Evolutionary conservation across 352 stramenopile species (phyloP).

Genomic region (Phytophthora rubi): DNA sequence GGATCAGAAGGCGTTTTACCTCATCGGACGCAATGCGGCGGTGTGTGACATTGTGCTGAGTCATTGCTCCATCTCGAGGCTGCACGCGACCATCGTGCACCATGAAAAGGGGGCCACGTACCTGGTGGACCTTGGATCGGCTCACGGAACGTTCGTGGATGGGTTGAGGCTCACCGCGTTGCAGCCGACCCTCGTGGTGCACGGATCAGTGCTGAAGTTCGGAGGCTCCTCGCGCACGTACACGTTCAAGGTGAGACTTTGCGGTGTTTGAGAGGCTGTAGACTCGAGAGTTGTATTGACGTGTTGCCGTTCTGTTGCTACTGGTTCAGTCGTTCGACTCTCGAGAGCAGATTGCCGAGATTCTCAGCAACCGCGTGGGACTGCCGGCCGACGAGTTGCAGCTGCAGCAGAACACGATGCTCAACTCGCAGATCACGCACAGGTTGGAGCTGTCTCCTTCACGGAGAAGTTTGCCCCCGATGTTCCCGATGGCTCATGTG

Average conservation of each 20-base stretch:
- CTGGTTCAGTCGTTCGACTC: slow-evolving; percentile 66
- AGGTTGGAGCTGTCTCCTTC: slow-evolving; percentile 72
- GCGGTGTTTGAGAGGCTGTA: not conserved
- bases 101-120: slow-evolving; percentile 80
- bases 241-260: slow-evolving; percentile 65
- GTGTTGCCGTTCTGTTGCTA: slow-evolving; percentile 2
- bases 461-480: slow-evolving; percentile 54
- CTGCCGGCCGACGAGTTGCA: slow-evolving; percentile 64
- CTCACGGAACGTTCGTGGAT: slow-evolving; percentile 82
- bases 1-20: slow-evolving; percentile 76
- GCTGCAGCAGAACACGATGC: slow-evolving; percentile 81
- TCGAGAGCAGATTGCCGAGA: slow-evolving; percentile 71
- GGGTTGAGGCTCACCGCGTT: slow-evolving; percentile 60
- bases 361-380: slow-evolving; percentile 56
- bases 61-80: slow-evolving; percentile 84
- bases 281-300: not conserved
- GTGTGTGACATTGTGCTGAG: slow-evolving; percentile 84
- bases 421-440: slow-evolving; percentile 83
- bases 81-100: slow-evolving; percentile 79
- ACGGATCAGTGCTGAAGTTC: slow-evolving; percentile 76
- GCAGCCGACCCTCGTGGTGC: slow-evolving; percentile 71
- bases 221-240: slow-evolving; percentile 81
- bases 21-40: slow-evolving; percentile 77
- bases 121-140: slow-evolving; percentile 78
- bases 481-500: slow-evolving; percentile 45